Base-by-base conservation (phyloP, 2,329 filamentous ascomycete species). In the Xylaria sp. region DNA sequence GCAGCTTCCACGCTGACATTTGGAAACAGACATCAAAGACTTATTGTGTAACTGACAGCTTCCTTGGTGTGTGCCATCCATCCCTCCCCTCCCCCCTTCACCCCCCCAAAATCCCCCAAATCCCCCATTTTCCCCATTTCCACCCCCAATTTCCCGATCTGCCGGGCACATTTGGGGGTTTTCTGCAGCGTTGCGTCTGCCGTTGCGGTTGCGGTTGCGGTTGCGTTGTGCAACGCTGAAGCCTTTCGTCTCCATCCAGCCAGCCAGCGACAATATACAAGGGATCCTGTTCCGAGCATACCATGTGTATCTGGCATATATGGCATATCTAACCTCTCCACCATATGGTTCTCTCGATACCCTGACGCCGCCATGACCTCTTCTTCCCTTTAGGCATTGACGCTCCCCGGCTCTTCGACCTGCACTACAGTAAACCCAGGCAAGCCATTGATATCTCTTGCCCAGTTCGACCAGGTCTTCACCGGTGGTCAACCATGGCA, bases 71-170 rank as follows among this genome's bases (percentile, higher is more conserved):
- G 46, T 18, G 41, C 18, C 28, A 28, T 9, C 9, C 9, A 50
- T 23, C 20, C 15, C 28, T 54, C 15, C 15, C 2, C 39, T 28
- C 54, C n/a, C 13, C 28, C 52, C 62, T 20, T 41, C n/a, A 9
- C 31, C 54, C 39, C 60, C 46, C 67, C 44, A 20, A 66, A 50
- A 12, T 56, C 62, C 46, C 46, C 46, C 46, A 23, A 50, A 25
- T 25, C 58, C 65, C 67, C 67, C 55, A 70, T 67, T 39, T 51
- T 56, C 55, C 56, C 65, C 57, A 51, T 56, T 20, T 25, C 54
- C 59, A 37, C 18, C 55, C 52, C 67, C 66, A 65, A 66, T 64
- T 50, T 65, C 52, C 69, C 67, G 63, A 70, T 64, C 67, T 70
- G 56, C 70, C 67, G 67, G 59, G 57, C 67, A 37, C 48, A 18